Evolutionary conservation across 2,329 filamentous ascomycete genomes (phyloP).

Genomic region (Cladophialophora bantiana): DNA sequence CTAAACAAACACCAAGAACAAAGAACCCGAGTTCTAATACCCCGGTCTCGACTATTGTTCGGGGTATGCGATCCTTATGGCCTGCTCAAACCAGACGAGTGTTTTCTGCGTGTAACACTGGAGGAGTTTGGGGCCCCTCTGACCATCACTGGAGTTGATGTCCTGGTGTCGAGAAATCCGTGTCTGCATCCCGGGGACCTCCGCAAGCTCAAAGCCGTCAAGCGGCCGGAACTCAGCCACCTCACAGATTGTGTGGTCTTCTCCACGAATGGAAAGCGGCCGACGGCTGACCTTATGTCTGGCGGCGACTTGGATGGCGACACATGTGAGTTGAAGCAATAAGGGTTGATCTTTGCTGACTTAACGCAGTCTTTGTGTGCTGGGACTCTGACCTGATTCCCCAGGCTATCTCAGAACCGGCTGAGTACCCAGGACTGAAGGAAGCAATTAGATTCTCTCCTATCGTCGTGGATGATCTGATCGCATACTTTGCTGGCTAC

Average conservation of each 20-base stretch:
- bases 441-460: constrained; percentile 12
- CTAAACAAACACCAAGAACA: constrained; percentile 14
- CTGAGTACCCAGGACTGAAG: constrained; percentile 15
- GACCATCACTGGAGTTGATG: constrained; percentile 3
- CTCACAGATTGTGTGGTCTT: constrained; percentile 15
- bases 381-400: constrained; percentile 11
- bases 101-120: constrained; percentile 13
- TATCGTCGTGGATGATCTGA: constrained; percentile 10
- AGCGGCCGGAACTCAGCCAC: constrained; percentile 7
- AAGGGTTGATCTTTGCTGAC: background rate
- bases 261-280: constrained; percentile 8
- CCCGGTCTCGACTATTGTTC: constrained; percentile 10
- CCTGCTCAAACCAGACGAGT: constrained; percentile 15
- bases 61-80: constrained; percentile 17
- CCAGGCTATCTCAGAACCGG: constrained; percentile 1
- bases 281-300: constrained; percentile 14
- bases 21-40: constrained; percentile 7
- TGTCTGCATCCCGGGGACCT: constrained; percentile 18
- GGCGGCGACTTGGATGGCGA: constrained; percentile 17
- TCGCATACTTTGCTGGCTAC: constrained; percentile 15
- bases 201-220: constrained; percentile 14
- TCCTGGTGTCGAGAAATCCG: constrained; percentile 14
- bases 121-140: constrained; percentile 3
- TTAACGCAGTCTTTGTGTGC: constrained; percentile 13
- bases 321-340: background rate